Evolutionary conservation across 148 eudicot genomes (phyloP), one percentile per base, ranked within the genome.

Genomic region (Fagopyrum tataricum): DNA sequence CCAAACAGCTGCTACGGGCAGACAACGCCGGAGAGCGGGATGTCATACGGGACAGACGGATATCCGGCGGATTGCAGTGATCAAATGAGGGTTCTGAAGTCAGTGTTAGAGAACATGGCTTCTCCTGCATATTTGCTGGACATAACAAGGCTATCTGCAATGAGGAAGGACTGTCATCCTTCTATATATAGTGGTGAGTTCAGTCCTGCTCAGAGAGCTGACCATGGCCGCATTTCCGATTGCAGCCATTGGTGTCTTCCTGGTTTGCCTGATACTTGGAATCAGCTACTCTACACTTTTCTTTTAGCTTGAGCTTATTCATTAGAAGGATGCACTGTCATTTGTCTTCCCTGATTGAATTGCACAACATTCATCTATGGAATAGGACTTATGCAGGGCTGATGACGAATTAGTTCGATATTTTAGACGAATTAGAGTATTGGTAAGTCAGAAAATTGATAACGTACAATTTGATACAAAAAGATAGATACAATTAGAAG

Each of bases 211-310:
- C 92, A 95, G 67, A 78, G 85, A 74, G 90, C 91, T 53, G 87
- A 91, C 58, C 96, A 97, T 1, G 84, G 80, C 61, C 88, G 79
- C 46, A 85, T 86, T 18, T 82, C 93, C 13, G 98, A 91, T 42
- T 91, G 98, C 48, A 90, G 97, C 82, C 98, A 95, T 46, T 91
- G 98, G 96, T 91, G 94, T 72, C 89, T 88, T 15, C 99, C 97
- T 70, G 97, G 97, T 64, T 85, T 95, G 91, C 99, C 99, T 55
- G 99, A 95, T 81, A 91, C 99, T 11, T 95, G 99, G 99, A 95
- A 91, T 73, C 98, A 91, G 76, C 84, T 90, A 4, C 86, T 95
- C 75, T 86, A 91, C 70, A 83, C 90, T 31, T 88, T 81, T 10
- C 70, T 89, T 81, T 81, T 91, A 31, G 37, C 0, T 31, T 31